Conservation (phyloP, 169 alveolate species). For the Toxoplasma gondii region DNA sequence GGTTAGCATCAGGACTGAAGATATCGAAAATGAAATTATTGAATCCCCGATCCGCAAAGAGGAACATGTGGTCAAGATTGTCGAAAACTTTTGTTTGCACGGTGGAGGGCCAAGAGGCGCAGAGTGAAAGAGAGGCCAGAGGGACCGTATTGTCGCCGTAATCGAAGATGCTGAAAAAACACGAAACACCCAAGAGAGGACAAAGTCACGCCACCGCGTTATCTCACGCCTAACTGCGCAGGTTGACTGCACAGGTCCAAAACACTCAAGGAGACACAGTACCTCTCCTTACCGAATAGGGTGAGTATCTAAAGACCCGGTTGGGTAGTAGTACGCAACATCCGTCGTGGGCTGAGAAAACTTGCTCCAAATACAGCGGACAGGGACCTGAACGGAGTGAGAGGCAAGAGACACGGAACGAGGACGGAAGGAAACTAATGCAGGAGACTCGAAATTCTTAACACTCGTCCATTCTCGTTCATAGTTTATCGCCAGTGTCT, state of each 20-base stretch:
- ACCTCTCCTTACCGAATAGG: constrained; percentile 45
- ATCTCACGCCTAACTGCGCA: too few relatives aligned
- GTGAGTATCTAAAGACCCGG: constrained; percentile 12
- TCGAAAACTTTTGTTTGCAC: constrained; percentile 24
- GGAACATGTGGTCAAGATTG: constrained; percentile 65
- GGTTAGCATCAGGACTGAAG: background rate
- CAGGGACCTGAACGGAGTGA: constrained; percentile 50
- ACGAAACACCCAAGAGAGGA: background rate
- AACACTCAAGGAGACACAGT: background rate
- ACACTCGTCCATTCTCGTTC: too few relatives aligned
- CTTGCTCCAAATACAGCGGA: constrained; percentile 66
- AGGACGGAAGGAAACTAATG: background rate
- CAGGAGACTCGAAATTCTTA: background rate
- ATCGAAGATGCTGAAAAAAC: constrained; percentile 46
- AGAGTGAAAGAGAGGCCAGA: constrained; percentile 49
- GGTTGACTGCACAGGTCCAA: background rate
- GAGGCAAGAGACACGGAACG: background rate
- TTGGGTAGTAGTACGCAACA: constrained; percentile 51
- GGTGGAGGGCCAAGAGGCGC: constrained; percentile 66
- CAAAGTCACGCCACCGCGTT: too few relatives aligned
- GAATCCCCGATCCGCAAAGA: constrained; percentile 57
- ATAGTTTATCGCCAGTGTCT: too few relatives aligned
- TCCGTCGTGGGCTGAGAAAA: constrained; percentile 54
- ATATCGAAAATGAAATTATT: constrained; percentile 19
- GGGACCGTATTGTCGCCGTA: constrained; percentile 69